Base-by-base conservation (phyloP, 371 early-diverging fungal genomes). In the Blakeslea trispora region DNA sequence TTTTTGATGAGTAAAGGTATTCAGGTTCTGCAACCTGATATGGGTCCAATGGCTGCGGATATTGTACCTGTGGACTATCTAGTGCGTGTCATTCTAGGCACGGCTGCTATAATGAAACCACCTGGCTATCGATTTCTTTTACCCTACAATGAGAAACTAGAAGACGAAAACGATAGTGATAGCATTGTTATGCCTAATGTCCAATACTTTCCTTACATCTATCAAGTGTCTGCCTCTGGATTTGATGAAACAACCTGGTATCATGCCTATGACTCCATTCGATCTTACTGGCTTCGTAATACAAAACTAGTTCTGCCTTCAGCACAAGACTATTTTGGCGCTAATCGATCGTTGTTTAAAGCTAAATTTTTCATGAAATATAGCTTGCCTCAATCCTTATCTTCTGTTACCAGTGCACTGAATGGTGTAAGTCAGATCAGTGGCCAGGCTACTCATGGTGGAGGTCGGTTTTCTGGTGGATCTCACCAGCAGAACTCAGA, bases 41-140 rank as follows among this genome's bases (percentile, higher is more conserved):
- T 72, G 52, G 63, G 73, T 15, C 44, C 68, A 17, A 44, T 56
- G 31, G 31, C 57, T 4, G 80, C 83, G 8, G 83, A 84, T 53
- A 64, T 84, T 39, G 69, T 84, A n/a, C 85, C 85, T 5, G 81
- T 84, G 4, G 85, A 84, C 42, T 74, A 74, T 32, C 45, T 76
- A 18, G 62, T 72, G 6, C 64, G 75, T 28, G 42, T 74, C 13
- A 35, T 74, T 1, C 52, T 79, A 1, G 69, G 73, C 2, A 55
- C 58, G 19, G 74, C 77, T 6, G 68, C 73, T 14, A 55, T 57
- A 17, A 64, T 71, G 28, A 45, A 50, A 11, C 17, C 54, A 8
- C 80, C 80, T 2, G 76, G 80, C 0, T 64, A 54, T 24, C 55
- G 60, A 17, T 79, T 79, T 41, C 37, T 71, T 9, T 55, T 79